A percentile compares a stretch with the other conserved stretches of the same genome.
These are phyloP conservation scores for Endocalyx cinctus DNA, from an alignment of 2,329 filamentous ascomycete species.

Conservation along the genomic window DNA sequence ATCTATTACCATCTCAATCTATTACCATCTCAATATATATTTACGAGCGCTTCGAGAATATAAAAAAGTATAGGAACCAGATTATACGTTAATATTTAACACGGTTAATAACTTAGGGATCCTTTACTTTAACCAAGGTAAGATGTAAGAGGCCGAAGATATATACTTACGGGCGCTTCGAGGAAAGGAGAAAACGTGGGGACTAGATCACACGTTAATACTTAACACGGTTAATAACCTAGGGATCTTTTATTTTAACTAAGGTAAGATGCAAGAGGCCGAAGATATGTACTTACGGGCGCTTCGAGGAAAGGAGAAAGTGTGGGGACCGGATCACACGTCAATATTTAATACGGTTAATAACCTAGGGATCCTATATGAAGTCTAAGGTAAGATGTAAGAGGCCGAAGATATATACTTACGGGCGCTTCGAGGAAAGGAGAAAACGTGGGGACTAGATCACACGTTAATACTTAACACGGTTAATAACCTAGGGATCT, in stretches of 20 bases:
- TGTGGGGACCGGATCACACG: neutral
- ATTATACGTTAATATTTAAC: too few species aligned
- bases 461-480: too few species aligned
- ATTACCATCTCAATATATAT: too few species aligned
- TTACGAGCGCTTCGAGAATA: too few species aligned
- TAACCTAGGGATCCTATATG: too few species aligned
- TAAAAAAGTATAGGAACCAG: too few species aligned
- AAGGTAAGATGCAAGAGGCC: neutral
- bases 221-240: neutral
- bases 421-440: too few species aligned
- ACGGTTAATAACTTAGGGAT: too few species aligned
- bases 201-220: neutral
- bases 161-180: neutral
- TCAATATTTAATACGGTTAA: neutral
- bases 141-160: neutral
- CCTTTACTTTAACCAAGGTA: neutral
- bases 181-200: neutral
- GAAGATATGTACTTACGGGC: neutral
- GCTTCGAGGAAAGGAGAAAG: neutral
- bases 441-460: conserved; percentile 8
- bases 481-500: conserved; percentile 5
- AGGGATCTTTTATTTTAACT: neutral
- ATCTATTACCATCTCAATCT: too few species aligned
- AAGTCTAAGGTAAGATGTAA: too few species aligned
- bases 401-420: too few species aligned